These are phyloP conservation scores for Cardamine occulta DNA, from an alignment of 345 rosid species.

Conservation along the genomic window DNA sequence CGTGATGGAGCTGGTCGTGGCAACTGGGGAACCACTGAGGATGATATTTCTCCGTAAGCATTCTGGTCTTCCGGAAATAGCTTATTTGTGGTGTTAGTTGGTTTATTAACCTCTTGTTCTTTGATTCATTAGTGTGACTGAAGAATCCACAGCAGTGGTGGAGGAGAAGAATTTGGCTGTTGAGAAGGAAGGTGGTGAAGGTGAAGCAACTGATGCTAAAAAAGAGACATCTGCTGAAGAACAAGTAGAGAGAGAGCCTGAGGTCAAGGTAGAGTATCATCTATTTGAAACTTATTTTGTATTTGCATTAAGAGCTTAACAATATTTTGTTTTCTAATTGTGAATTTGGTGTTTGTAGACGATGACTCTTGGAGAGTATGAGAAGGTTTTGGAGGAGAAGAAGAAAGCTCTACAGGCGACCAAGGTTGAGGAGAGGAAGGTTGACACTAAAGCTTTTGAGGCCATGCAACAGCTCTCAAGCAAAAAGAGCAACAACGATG, in stretches of 20 bases:
- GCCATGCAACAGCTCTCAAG: conserved; percentile 72
- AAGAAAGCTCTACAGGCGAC: conserved; percentile 59
- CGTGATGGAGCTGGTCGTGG: conserved; percentile 95
- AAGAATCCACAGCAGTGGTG: conserved; percentile 54
- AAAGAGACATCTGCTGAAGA: conserved; percentile 47
- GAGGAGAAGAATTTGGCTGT: conserved; percentile 59
- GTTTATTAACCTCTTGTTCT: not conserved
- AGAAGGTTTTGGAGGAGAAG: conserved; percentile 74
- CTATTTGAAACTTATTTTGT: not conserved
- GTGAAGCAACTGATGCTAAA: conserved; percentile 56
- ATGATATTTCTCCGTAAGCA: conserved; percentile 75
- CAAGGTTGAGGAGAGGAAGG: conserved; percentile 71
- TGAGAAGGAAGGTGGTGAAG: conserved; percentile 73
- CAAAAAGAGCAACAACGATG: conserved; percentile 64
- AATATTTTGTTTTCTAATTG: not conserved
- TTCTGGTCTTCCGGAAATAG: not conserved
- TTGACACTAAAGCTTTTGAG: conserved; percentile 62
- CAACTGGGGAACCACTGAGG: conserved; percentile 82
- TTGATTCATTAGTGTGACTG: conserved; percentile 56
- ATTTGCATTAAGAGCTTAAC: not conserved
- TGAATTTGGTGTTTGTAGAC: conserved; percentile 47
- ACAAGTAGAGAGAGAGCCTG: conserved; percentile 49
- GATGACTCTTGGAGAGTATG: conserved; percentile 90
- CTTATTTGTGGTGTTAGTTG: not conserved
- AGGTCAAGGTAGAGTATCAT: conserved; percentile 55